phyloP scores from a whole-genome alignment of 805 yeast genomes.

The Ascoidea rubescens region DNA sequence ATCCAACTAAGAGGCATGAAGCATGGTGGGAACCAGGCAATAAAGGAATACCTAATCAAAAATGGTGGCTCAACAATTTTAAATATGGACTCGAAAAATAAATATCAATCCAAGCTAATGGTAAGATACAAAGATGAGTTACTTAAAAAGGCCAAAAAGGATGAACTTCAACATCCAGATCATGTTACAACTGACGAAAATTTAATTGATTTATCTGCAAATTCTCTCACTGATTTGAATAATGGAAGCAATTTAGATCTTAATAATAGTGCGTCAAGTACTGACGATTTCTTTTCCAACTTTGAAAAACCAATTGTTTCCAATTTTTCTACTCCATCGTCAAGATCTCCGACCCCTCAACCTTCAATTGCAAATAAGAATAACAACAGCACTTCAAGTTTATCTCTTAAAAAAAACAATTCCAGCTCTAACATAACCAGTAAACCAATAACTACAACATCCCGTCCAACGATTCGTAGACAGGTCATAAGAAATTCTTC shows the following conservation, averaged over 20 bases:
- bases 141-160: constrained; percentile 51
- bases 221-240: constrained; percentile 11
- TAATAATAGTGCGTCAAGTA: constrained; percentile 26
- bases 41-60: constrained; percentile 70
- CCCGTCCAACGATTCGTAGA: constrained; percentile 7
- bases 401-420: constrained; percentile 9
- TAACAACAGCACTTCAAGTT: constrained; percentile 14
- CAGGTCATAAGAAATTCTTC: constrained; percentile 10
- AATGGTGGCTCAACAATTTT: constrained; percentile 75
- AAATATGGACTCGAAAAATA: constrained; percentile 48
- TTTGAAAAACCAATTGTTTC: constrained; percentile 73
- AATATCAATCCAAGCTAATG: constrained; percentile 77
- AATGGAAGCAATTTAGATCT: background rate
- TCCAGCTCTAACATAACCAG: constrained; percentile 17
- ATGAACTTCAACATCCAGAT: constrained; percentile 60
- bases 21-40: constrained; percentile 83
- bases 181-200: constrained; percentile 50
- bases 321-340: constrained; percentile 25
- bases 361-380: constrained; percentile 12
- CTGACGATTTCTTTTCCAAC: constrained; percentile 81
- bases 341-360: constrained; percentile 17
- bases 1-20: constrained; percentile 84
- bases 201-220: constrained; percentile 11
- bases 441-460: constrained; percentile 1
- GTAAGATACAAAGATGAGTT: constrained; percentile 67